Percentiles rank a stretch among this genome's conserved stretches.
Conservation (phyloP, 805 yeast species). For the Sugiyamaella valdiviana region DNA sequence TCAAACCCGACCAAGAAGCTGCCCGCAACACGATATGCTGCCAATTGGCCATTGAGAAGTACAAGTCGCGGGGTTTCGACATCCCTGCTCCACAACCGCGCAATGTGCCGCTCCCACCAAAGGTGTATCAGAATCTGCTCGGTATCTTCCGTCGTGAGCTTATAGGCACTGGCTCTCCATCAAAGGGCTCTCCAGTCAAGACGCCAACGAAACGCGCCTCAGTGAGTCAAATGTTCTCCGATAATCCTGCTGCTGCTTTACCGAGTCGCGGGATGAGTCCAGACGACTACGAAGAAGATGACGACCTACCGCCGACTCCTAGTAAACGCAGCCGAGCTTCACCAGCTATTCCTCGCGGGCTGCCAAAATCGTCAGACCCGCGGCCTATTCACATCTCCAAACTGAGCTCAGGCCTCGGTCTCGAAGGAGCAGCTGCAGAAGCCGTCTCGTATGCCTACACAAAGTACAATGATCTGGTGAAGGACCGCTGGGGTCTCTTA, state of each 20-base stretch:
- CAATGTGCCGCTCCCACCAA: constrained; percentile 22
- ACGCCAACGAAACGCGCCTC: constrained; percentile 7
- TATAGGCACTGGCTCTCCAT: not conserved
- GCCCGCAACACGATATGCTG: constrained; percentile 21
- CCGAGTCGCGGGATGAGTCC: not conserved
- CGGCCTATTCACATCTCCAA: constrained; percentile 13
- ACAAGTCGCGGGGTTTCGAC: constrained; percentile 9
- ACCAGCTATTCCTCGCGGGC: constrained; percentile 16
- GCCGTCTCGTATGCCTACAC: constrained; percentile 26
- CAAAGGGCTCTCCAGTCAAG: constrained; percentile 1
- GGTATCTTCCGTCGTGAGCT: constrained; percentile 17
- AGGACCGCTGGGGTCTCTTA: constrained; percentile 32
- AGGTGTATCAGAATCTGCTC: constrained; percentile 16
- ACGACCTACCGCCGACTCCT: not conserved
- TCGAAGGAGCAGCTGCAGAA: constrained; percentile 14
- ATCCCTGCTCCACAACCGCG: constrained; percentile 8
- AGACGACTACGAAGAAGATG: constrained; percentile 1
- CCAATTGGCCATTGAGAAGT: constrained; percentile 22
- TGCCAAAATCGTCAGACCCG: constrained; percentile 21
- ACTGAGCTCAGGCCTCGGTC: constrained; percentile 17
- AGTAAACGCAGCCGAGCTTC: constrained; percentile 11
- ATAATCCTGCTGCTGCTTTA: not conserved
- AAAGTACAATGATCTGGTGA: constrained; percentile 28
- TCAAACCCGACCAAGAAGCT: constrained; percentile 23
- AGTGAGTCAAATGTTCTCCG: not conserved